These are phyloP conservation scores for Ilyonectria destructans DNA, from an alignment of 2,329 filamentous ascomycete genomes.

Conservation along the genomic window DNA sequence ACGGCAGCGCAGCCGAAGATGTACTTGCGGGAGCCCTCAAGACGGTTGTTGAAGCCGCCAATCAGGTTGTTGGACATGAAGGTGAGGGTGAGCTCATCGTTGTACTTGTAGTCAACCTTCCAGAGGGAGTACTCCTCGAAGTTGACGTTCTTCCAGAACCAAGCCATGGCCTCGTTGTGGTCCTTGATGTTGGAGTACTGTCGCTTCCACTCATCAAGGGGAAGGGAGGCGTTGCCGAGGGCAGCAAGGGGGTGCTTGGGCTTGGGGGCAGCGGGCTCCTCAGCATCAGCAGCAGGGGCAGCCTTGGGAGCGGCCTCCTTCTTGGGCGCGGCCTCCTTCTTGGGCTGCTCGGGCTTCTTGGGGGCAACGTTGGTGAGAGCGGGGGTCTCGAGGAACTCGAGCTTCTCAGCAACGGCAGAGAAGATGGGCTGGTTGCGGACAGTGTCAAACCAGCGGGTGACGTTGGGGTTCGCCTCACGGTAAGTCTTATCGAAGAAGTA, in stretches of 20 bases:
- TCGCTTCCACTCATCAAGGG: constrained; percentile 98
- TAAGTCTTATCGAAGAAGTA: constrained; percentile 95
- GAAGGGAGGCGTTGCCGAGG: constrained; percentile 72
- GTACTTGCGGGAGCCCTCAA: constrained; percentile 98
- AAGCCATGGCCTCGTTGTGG: constrained; percentile 83
- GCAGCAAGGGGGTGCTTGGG: constrained; percentile 84
- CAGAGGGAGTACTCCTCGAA: constrained; percentile 97
- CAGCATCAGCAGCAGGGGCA: constrained; percentile 58
- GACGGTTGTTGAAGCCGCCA: constrained; percentile 96
- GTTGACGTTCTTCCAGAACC: constrained; percentile 98
- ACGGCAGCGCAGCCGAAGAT: constrained; percentile 93
- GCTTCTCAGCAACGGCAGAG: constrained; percentile 82
- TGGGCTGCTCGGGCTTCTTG: constrained; percentile 85
- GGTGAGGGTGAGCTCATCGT: constrained; percentile 94
- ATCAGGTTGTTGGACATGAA: constrained; percentile 99
- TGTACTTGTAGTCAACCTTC: constrained; percentile 98
- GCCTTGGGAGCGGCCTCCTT: constrained; percentile 56
- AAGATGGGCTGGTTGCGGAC: constrained; percentile 94
- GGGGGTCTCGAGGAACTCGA: constrained; percentile 86
- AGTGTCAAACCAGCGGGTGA: constrained; percentile 95
- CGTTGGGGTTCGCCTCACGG: constrained; percentile 86
- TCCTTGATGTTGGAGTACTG: constrained; percentile 98
- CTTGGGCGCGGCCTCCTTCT: constrained; percentile 78
- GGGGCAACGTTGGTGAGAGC: constrained; percentile 79
- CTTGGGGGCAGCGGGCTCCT: constrained; percentile 76